These are phyloP conservation scores for Corymbia maculata DNA, from an alignment of 345 rosid species.

Conservation along the genomic window DNA sequence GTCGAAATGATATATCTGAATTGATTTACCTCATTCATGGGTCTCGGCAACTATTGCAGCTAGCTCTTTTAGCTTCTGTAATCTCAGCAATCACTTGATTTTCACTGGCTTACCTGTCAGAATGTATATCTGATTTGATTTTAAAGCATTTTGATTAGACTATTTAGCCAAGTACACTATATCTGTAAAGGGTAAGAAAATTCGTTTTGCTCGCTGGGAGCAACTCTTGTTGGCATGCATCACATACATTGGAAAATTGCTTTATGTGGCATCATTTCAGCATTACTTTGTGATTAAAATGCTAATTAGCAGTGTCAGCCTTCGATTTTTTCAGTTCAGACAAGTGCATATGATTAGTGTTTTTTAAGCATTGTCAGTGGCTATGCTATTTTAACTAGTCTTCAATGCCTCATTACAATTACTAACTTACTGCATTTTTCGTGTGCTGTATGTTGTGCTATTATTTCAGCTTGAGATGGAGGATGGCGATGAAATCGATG, in stretches of 20 bases:
- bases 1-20: not conserved
- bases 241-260: not conserved
- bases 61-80: not conserved
- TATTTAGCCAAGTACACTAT: not conserved
- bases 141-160: not conserved
- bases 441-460: not conserved
- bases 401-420: not conserved
- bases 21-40: not conserved
- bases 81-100: not conserved
- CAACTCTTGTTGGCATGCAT: not conserved
- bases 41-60: not conserved
- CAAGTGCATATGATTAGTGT: not conserved
- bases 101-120: not conserved
- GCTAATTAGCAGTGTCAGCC: not conserved
- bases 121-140: not conserved
- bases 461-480: conserved; percentile 69
- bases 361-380: not conserved
- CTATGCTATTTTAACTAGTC: not conserved
- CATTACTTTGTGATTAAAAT: not conserved
- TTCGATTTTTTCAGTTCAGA: not conserved
- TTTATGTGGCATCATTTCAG: not conserved
- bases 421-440: not conserved
- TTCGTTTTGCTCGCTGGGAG: not conserved
- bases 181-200: not conserved
- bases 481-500: conserved; percentile 88